A percentile compares a stretch with the other conserved stretches of the same genome.
Evolutionary conservation across 129 eudicot species (phyloP).

Genomic region (Saposhnikovia divaricata): DNA sequence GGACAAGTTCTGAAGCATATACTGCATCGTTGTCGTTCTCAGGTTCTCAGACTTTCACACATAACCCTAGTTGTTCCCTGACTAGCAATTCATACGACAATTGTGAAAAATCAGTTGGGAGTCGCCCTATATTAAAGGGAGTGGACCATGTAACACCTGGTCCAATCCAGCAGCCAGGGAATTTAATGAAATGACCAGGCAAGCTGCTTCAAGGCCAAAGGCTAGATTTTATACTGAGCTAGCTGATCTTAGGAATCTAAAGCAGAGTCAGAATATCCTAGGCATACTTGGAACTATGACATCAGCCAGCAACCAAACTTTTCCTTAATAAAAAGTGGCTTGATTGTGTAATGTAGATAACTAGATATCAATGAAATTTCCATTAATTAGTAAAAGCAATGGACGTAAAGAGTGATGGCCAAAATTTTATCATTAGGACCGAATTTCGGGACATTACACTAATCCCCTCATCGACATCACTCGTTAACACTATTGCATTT

Average conservation of each 20-base stretch:
- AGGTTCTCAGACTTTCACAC: conserved; percentile 71
- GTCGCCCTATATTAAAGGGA: conserved; percentile 82
- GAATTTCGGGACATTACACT: not conserved
- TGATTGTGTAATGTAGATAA: not conserved
- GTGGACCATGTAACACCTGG: conserved; percentile 27
- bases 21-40: conserved; percentile 72
- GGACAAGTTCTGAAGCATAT: conserved; percentile 79
- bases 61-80: conserved; percentile 92
- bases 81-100: conserved; percentile 56
- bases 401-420: too few species aligned
- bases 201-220: conserved; percentile 42
- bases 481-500: not conserved
- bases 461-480: not conserved
- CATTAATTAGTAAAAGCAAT: too few species aligned
- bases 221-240: conserved; percentile 9
- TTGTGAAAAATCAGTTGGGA: conserved; percentile 78
- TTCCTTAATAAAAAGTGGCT: not conserved
- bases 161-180: conserved; percentile 29
- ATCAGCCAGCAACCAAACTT: not conserved
- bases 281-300: not conserved
- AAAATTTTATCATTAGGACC: not conserved
- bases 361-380: not conserved
- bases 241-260: too few species aligned
- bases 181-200: conserved; percentile 48
- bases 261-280: too few species aligned